phyloP scores from a whole-genome alignment of 805 yeast genomes.

The Priceomyces haplophilus region DNA sequence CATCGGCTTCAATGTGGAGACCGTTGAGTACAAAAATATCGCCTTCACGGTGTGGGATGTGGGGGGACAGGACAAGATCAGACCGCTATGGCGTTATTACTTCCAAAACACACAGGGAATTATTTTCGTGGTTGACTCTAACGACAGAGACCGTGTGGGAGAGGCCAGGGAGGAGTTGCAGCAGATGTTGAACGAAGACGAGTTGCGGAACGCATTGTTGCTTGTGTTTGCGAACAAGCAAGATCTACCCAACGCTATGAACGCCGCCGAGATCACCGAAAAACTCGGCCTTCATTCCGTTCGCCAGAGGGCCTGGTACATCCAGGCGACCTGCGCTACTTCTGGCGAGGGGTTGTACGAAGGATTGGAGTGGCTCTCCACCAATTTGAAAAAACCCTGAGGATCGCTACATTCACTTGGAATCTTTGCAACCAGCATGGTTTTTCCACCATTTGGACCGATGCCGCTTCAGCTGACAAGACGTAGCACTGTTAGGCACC shows the following conservation, averaged over 20 bases:
- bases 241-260: constrained; percentile 45
- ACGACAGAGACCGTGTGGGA: constrained; percentile 42
- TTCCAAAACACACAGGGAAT: constrained; percentile 44
- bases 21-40: constrained; percentile 43
- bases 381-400: constrained; percentile 23
- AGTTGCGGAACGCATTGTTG: constrained; percentile 40
- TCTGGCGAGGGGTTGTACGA: constrained; percentile 39
- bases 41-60: constrained; percentile 45
- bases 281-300: constrained; percentile 43
- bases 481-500: no score
- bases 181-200: constrained; percentile 44
- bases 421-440: no score
- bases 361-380: constrained; percentile 38
- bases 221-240: constrained; percentile 43
- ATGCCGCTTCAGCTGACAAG: no score
- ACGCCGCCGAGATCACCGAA: constrained; percentile 43
- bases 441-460: no score
- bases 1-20: constrained; percentile 43
- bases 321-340: constrained; percentile 42
- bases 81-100: constrained; percentile 45
- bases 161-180: constrained; percentile 44
- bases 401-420: no score
- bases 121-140: constrained; percentile 42
- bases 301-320: constrained; percentile 44
- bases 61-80: constrained; percentile 44